Conservation (phyloP, 2,329 filamentous ascomycete genomes). For the Phyllosticta paracitricarpa region DNA sequence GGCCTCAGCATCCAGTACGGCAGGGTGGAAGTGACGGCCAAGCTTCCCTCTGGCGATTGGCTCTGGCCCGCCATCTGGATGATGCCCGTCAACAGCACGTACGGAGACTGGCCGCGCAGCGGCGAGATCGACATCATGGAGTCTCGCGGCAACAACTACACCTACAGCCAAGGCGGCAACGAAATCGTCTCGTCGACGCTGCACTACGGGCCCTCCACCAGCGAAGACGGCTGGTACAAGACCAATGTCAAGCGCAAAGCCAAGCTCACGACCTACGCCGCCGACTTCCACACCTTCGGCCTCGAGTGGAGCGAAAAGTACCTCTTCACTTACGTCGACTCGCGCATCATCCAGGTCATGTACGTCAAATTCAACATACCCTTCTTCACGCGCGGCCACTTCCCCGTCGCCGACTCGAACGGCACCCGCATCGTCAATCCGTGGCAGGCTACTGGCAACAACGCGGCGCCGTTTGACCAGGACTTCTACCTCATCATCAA, state of each 20-base stretch:
- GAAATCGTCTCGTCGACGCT: conserved; percentile 70
- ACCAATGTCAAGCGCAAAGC: conserved; percentile 70
- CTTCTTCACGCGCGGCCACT: conserved; percentile 59
- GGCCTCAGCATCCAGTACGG: conserved; percentile 68
- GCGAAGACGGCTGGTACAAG: conserved; percentile 71
- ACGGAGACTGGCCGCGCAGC: conserved; percentile 67
- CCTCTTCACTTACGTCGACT: conserved; percentile 78
- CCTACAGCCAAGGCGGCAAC: conserved; percentile 66
- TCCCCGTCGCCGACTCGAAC: conserved; percentile 54
- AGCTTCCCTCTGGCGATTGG: conserved; percentile 71
- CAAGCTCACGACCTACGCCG: conserved; percentile 63
- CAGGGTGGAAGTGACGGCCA: conserved; percentile 68
- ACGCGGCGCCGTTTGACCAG: conserved; percentile 64
- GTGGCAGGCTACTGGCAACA: conserved; percentile 52
- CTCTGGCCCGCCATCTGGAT: conserved; percentile 91
- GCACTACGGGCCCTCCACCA: conserved; percentile 68
- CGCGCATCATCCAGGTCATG: conserved; percentile 66
- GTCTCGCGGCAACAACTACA: conserved; percentile 72
- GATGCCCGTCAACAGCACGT: conserved; percentile 62
- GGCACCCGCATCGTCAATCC: conserved; percentile 54
- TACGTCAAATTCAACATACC: conserved; percentile 62
- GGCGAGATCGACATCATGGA: conserved; percentile 81
- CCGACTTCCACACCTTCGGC: conserved; percentile 65
- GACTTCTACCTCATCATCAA: conserved; percentile 68
- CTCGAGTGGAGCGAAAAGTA: conserved; percentile 85